Conservation (phyloP, 2,329 filamentous ascomycete genomes). For the Beauveria varroae region DNA sequence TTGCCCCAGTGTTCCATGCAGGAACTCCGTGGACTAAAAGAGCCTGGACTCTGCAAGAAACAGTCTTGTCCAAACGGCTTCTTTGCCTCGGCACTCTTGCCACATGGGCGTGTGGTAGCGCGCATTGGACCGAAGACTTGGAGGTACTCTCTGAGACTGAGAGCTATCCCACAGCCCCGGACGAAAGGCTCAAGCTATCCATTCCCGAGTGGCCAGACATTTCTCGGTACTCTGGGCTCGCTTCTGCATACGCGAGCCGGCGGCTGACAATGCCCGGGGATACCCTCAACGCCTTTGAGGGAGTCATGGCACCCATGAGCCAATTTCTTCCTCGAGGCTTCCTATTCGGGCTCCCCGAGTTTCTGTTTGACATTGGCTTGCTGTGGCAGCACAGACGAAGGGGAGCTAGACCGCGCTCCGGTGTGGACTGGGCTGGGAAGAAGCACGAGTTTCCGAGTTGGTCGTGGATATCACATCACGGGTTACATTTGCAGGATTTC, state of each 20-base stretch:
- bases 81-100: constrained; percentile 3
- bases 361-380: constrained; percentile 6
- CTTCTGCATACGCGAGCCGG: constrained; percentile 2
- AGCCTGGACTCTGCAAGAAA: constrained; percentile 12
- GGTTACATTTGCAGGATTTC: background rate
- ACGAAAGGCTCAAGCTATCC: background rate
- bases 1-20: background rate
- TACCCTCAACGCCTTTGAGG: constrained; percentile 10
- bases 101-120: constrained; percentile 8
- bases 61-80: constrained; percentile 8
- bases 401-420: constrained; percentile 5
- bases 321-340: background rate
- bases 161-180: background rate
- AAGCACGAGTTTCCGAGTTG: constrained; percentile 5
- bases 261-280: constrained; percentile 5
- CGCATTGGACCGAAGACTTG: constrained; percentile 10
- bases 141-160: constrained; percentile 3
- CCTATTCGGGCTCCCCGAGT: constrained; percentile 7
- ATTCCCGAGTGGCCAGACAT: constrained; percentile 6
- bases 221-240: background rate
- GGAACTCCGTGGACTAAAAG: background rate
- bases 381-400: constrained; percentile 9
- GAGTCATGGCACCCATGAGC: constrained; percentile 9
- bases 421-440: background rate
- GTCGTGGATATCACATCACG: constrained; percentile 12